A percentile compares a stretch with the other conserved stretches of the same genome.
These are phyloP conservation scores for Acanthochlamys bracteata DNA, from an alignment of 106 monocot genomes.

Conservation along the genomic window DNA sequence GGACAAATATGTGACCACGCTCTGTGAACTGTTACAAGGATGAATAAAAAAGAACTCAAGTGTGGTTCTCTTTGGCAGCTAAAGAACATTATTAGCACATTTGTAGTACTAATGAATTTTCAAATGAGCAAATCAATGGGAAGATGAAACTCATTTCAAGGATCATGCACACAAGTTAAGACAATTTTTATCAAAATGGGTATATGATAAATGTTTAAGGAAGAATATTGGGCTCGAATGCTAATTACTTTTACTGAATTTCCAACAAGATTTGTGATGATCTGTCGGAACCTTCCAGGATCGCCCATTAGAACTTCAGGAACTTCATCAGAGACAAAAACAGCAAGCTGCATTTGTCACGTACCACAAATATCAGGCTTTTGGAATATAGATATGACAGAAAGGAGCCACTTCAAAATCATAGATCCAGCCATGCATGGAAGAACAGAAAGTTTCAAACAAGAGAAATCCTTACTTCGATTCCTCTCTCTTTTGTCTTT, in stretches of 20 bases:
- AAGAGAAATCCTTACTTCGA: constrained; percentile 47
- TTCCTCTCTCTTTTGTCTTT: constrained; percentile 73
- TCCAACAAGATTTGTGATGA: constrained; percentile 95
- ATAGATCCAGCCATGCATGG: not conserved
- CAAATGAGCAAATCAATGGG: too few relatives aligned
- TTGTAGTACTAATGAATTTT: too few relatives aligned
- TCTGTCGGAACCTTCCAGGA: constrained; percentile 92
- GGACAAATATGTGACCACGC: constrained; percentile 88
- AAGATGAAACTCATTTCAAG: too few relatives aligned
- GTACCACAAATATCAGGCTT: not conserved
- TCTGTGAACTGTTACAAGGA: constrained; percentile 64
- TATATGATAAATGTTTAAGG: too few relatives aligned
- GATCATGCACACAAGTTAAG: not conserved
- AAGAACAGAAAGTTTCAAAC: not conserved
- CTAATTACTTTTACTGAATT: constrained; percentile 83
- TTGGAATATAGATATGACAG: too few relatives aligned
- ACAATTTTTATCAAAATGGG: too few relatives aligned
- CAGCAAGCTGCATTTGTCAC: constrained; percentile 68
- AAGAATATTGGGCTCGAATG: not conserved
- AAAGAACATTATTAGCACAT: too few relatives aligned
- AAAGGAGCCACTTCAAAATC: too few relatives aligned
- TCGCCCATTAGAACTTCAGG: constrained; percentile 82
- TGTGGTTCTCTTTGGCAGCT: too few relatives aligned
- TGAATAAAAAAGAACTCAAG: too few relatives aligned
- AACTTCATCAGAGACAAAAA: constrained; percentile 75